These are phyloP conservation scores for Candida xyloterini DNA, from an alignment of 805 yeast genomes.

Conservation along the genomic window DNA sequence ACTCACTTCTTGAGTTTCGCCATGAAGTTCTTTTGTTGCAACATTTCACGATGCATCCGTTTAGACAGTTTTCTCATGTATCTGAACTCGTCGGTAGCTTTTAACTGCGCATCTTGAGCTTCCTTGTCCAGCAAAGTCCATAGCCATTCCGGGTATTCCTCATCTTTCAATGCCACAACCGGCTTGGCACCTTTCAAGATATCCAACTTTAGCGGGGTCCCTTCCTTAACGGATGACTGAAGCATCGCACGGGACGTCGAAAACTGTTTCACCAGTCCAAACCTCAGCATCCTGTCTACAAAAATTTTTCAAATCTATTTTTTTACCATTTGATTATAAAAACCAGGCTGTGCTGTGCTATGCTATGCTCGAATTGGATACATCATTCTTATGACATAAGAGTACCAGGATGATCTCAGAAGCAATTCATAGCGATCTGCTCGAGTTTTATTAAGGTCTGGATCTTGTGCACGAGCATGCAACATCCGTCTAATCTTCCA, in stretches of 20 bases:
- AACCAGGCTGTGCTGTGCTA: conserved; percentile 2
- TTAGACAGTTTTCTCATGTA: conserved; percentile 70
- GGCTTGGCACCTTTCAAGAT: conserved; percentile 80
- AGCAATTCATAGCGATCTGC: conserved; percentile 17
- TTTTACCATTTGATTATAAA: not conserved
- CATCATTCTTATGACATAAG: conserved; percentile 22
- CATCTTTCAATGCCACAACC: conserved; percentile 82
- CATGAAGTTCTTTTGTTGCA: conserved; percentile 78
- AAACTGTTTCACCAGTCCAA: conserved; percentile 19
- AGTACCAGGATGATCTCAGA: conserved; percentile 3
- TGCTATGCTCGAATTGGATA: conserved; percentile 29
- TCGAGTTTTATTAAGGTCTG: conserved; percentile 9
- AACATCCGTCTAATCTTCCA: conserved; percentile 47
- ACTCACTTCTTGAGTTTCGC: conserved; percentile 41
- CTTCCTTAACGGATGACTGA: conserved; percentile 59
- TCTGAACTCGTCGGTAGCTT: conserved; percentile 53
- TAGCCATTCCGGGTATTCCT: conserved; percentile 91
- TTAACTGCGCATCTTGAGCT: conserved; percentile 54
- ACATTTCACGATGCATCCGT: conserved; percentile 61
- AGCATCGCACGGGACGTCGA: conserved; percentile 17
- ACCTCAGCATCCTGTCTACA: conserved; percentile 1
- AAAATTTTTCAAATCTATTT: conserved; percentile 4
- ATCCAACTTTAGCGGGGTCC: conserved; percentile 70
- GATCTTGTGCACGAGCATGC: conserved; percentile 16
- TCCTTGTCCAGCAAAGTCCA: conserved; percentile 79